Conservation (phyloP, 192 early-diverging fungal genomes). For the Chytriomyces sp. region DNA sequence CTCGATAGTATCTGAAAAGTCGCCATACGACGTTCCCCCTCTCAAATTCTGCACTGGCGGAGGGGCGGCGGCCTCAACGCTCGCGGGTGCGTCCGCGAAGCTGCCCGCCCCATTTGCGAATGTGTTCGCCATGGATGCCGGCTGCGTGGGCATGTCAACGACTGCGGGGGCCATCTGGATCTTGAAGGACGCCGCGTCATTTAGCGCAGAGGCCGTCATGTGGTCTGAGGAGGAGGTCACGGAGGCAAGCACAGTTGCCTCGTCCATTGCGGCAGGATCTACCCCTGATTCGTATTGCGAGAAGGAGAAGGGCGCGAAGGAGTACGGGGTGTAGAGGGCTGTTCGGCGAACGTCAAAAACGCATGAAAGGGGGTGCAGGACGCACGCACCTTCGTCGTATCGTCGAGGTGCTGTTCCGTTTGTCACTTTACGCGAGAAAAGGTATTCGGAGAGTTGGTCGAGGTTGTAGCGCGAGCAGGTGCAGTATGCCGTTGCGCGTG, state of each 20-base stretch:
- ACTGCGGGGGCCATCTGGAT: neutral
- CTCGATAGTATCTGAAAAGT: constrained; percentile 27
- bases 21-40: constrained; percentile 23
- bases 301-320: constrained; percentile 20
- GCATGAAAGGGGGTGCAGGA: too few relatives aligned
- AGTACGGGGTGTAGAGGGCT: constrained; percentile 29
- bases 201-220: neutral
- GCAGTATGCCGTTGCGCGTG: constrained; percentile 84
- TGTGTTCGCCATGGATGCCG: neutral
- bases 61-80: neutral
- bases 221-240: neutral
- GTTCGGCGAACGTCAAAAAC: too few relatives aligned
- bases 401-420: constrained; percentile 73
- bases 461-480: constrained; percentile 79
- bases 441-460: constrained; percentile 74
- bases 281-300: constrained; percentile 6
- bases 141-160: neutral
- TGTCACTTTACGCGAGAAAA: constrained; percentile 61
- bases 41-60: neutral
- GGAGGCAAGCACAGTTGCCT: neutral
- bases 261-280: neutral
- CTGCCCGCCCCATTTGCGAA: neutral
- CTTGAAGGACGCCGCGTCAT: neutral
- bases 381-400: constrained; percentile 69
- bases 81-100: neutral